These are phyloP conservation scores for Mychonastes homosphaera DNA, from an alignment of 139 green algal genomes.

Conservation along the genomic window DNA sequence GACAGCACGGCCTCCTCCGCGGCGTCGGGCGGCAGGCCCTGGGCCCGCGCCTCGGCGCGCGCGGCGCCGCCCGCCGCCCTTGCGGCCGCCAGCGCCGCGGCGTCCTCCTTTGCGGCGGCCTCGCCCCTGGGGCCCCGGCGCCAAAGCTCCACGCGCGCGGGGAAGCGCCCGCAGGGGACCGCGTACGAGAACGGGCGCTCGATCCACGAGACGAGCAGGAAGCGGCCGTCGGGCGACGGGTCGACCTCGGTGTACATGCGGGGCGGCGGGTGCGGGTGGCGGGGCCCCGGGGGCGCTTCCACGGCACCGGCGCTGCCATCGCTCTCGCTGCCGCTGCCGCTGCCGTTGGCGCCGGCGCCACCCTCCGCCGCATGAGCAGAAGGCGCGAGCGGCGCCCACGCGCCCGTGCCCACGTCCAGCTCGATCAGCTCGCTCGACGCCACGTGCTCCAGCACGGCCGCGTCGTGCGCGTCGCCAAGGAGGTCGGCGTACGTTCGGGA, in stretches of 20 bases:
- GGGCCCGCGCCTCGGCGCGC: no score
- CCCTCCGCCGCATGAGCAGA: no score
- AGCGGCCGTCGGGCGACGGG: conserved; percentile 76
- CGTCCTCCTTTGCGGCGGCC: no score
- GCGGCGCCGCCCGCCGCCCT: no score
- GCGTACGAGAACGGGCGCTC: conserved; percentile 82
- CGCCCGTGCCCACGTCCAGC: no score
- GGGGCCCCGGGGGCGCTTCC: not conserved
- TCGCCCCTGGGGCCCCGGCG: no score
- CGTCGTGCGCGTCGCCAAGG: conserved; percentile 13
- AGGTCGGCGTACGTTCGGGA: conserved; percentile 88
- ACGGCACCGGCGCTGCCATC: not conserved
- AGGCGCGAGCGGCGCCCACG: no score
- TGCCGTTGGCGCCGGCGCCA: not conserved
- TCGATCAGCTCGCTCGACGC: not conserved
- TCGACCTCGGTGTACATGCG: conserved; percentile 24
- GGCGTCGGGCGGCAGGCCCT: no score
- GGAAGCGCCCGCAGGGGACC: conserved; percentile 86
- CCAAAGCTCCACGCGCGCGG: conserved; percentile 64
- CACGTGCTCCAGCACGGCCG: not conserved
- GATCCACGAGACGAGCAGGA: conserved; percentile 73
- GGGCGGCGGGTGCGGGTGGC: not conserved
- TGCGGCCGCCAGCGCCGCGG: no score
- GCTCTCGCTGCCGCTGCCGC: not conserved
- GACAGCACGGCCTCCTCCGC: no score